Evolutionary conservation across 1,284 basidiomycete species (phyloP), one percentile per base, ranked within the genome.

Genomic region (Papiliotrema flavescens): DNA sequence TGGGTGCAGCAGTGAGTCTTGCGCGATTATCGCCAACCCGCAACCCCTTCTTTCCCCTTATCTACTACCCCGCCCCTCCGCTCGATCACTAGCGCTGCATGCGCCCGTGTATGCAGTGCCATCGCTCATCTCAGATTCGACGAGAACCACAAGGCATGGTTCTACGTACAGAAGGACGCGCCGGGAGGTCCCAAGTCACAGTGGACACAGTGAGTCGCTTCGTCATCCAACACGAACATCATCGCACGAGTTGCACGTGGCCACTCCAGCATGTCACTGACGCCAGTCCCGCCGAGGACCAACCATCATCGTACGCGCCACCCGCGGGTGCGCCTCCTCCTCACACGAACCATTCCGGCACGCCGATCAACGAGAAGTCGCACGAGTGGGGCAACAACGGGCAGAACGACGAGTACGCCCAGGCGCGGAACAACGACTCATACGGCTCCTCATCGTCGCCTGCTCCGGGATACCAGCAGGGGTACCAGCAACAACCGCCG

Each of bases 111-210:
- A n/a, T n/a, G n/a, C n/a, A n/a, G n/a, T n/a, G n/a, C n/a, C n/a
- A n/a, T n/a, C 28, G 28, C 28, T 32, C 28, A 32, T 32, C 28
- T 24, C 43, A 74, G 72, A 49, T 74, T 70, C 59, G 73, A 77
- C 60, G 52, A 64, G n/a, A 61, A 73, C n/a, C 67, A 79, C 63
- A 66, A 75, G 45, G 63, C 74, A 1, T 76, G 73, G 73, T 79
- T 76, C 65, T 79, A 78, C 62, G 75, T 76, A 19, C 73, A 79
- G 62, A 74, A 67, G 49, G 68, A 69, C 17, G 69, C 70, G 7
- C 67, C 74, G 3, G 72, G 71, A 7, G 73, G 70, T 0, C 60
- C 73, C 8, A 53, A 69, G 49, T 64, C 60, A 20, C 73, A 73
- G 53, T 77, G 75, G 75, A 74, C 74, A 7, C 75, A 76, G 74